phyloP scores from a whole-genome alignment of 2,329 filamentous ascomycete genomes.

The Aspergillus sp. region DNA sequence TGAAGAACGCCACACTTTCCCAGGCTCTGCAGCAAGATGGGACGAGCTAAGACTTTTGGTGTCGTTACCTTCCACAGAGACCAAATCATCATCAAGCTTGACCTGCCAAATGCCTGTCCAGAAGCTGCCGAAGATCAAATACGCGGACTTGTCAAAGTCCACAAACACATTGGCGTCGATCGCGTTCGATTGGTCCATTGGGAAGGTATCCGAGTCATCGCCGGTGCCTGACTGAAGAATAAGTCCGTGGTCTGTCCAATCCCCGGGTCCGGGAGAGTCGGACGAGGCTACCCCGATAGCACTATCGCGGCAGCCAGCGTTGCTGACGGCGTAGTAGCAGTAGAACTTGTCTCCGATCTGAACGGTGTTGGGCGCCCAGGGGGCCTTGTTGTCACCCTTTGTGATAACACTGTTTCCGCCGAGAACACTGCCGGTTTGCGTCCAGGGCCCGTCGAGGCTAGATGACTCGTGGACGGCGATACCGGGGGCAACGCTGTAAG shows the following conservation, averaged over 20 bases:
- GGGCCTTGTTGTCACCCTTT: conserved; percentile 32
- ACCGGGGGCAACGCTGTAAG: conserved; percentile 33
- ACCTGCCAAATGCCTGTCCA: conserved; percentile 67
- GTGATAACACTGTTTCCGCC: conserved; percentile 31
- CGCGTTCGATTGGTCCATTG: conserved; percentile 54
- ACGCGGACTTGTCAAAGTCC: conserved; percentile 37
- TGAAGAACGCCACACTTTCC: conserved; percentile 17
- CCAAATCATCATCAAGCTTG: conserved; percentile 39
- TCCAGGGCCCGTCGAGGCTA: conserved; percentile 32
- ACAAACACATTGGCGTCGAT: conserved; percentile 60
- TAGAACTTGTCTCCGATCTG: conserved; percentile 60
- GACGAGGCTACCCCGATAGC: conserved; percentile 62
- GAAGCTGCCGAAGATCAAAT: conserved; percentile 66
- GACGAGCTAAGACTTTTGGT: conserved; percentile 22
- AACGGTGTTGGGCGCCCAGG: conserved; percentile 61
- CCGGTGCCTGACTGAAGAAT: conserved; percentile 36
- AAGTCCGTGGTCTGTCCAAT: conserved; percentile 38
- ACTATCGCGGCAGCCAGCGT: conserved; percentile 61
- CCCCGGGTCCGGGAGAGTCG: conserved; percentile 33
- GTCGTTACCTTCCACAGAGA: conserved; percentile 17
- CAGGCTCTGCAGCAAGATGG: conserved; percentile 32
- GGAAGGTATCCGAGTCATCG: conserved; percentile 22
- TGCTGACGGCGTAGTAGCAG: conserved; percentile 64
- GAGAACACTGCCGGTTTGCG: conserved; percentile 15
- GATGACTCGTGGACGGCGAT: conserved; percentile 31